phyloP scores from a whole-genome alignment of 2,329 filamentous ascomycete species.

The Claviceps arundinis region DNA sequence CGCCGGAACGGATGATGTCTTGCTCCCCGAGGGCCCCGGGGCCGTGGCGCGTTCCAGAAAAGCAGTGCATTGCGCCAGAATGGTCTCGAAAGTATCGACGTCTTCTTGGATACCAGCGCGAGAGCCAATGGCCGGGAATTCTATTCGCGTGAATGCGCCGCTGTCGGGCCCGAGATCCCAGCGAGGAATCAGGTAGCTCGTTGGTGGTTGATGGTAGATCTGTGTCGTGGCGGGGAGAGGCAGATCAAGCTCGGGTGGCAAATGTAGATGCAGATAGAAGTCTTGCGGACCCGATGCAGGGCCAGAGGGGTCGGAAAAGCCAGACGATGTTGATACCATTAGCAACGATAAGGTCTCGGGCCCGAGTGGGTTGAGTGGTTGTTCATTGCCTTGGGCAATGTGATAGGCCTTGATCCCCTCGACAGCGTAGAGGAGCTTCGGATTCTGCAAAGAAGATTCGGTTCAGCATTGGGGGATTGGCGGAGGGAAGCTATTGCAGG shows the following conservation, averaged over 20 bases:
- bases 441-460: slow-evolving; percentile 28
- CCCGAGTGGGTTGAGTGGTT: slow-evolving; percentile 68
- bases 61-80: slow-evolving; percentile 91
- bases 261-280: slow-evolving; percentile 91
- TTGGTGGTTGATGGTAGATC: slow-evolving; percentile 90
- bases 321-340: slow-evolving; percentile 86
- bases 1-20: slow-evolving; percentile 11
- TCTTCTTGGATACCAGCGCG: slow-evolving; percentile 75
- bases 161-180: slow-evolving; percentile 86
- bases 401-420: slow-evolving; percentile 85
- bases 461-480: background rate
- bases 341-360: slow-evolving; percentile 84
- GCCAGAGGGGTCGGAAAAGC: slow-evolving; percentile 43
- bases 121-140: slow-evolving; percentile 66
- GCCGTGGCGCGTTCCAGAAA: slow-evolving; percentile 77
- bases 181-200: slow-evolving; percentile 84
- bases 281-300: slow-evolving; percentile 60
- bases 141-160: slow-evolving; percentile 83
- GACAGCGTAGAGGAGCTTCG: slow-evolving; percentile 57
- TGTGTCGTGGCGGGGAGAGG: slow-evolving; percentile 90
- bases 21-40: slow-evolving; percentile 26
- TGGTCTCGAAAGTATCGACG: slow-evolving; percentile 92
- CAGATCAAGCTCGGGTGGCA: slow-evolving; percentile 87
- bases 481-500: background rate
- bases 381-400: slow-evolving; percentile 75